A percentile compares a stretch with the other conserved stretches of the same genome.
Conservation (phyloP, 257 asterid genomes). For the Perilla frutescens region DNA sequence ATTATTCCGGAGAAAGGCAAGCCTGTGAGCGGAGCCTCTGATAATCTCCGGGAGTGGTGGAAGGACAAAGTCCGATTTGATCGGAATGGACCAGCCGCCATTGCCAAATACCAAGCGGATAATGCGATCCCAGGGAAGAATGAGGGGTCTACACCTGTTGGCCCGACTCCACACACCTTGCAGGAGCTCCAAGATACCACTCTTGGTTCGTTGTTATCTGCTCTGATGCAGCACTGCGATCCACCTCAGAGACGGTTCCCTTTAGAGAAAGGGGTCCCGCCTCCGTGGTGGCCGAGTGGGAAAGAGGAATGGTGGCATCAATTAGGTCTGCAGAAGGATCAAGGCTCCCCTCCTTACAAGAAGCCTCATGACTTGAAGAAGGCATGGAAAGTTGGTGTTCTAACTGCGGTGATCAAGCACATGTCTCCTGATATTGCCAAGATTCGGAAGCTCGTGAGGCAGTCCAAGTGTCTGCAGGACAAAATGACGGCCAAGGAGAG, state of each 20-base stretch:
- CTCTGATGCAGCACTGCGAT: slow-evolving; percentile 72
- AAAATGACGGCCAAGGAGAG: slow-evolving; percentile 77
- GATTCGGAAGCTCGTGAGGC: slow-evolving; percentile 63
- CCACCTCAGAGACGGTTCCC: slow-evolving; percentile 75
- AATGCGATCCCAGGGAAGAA: slow-evolving; percentile 43
- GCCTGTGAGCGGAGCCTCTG: slow-evolving; percentile 68
- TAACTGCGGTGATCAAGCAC: slow-evolving; percentile 68
- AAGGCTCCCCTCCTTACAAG: slow-evolving; percentile 63
- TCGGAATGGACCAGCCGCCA: slow-evolving; percentile 67
- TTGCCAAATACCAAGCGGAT: slow-evolving; percentile 55
- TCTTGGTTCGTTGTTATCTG: slow-evolving; percentile 62
- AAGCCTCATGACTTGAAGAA: slow-evolving; percentile 69
- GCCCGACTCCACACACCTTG: slow-evolving; percentile 63
- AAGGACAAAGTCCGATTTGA: slow-evolving; percentile 69
- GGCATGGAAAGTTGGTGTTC: slow-evolving; percentile 74
- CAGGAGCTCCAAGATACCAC: slow-evolving; percentile 75
- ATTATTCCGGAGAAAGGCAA: slow-evolving; percentile 68
- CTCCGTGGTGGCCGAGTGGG: slow-evolving; percentile 75
- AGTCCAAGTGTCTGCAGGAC: slow-evolving; percentile 66
- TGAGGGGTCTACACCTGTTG: slow-evolving; percentile 44
- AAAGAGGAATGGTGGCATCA: slow-evolving; percentile 75
- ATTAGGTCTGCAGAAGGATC: slow-evolving; percentile 55
- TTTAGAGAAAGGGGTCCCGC: slow-evolving; percentile 59
- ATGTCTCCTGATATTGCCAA: slow-evolving; percentile 67
- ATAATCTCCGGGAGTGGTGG: slow-evolving; percentile 74